Evolutionary conservation across 352 stramenopile species (phyloP), one percentile per base, ranked within the genome.

Genomic region (Blastocystis sp.): DNA sequence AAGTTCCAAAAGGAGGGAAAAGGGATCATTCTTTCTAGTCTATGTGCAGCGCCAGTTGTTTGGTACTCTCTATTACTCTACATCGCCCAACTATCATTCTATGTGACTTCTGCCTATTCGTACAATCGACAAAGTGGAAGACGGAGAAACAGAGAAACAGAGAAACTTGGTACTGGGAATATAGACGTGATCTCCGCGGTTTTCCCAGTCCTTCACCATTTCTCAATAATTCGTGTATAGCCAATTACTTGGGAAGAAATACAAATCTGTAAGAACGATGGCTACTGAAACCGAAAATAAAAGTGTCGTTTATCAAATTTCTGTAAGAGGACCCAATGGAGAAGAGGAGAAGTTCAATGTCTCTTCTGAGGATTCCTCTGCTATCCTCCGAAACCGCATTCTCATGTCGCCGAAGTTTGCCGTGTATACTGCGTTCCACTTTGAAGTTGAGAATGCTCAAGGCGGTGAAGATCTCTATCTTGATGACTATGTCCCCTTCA

Each of bases 281-380:
- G 70, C 70, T 62, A 63, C 34, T 20, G 70, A 80, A 63, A 43
- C 26, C 39, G 34, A 26, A 53, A 62, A 61, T 62, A 47, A 80
- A 80, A 80, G 37, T 43, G 41, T 80, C 39, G 50, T 54, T 26
- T 80, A 80, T 80, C 70, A 80, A 41, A 80, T 80, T 64, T 8
- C 50, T 18, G 41, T 80, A 47, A 80, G 70, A 80, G 45, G 41
- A 45, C 70, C 70, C 1, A 80, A 80, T 80, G 70, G 70, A 64
- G 70, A 80, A 63, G 70, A 80, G 70, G 70, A 80, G 41, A 61
- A 63, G 70, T 64, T 41, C 34, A 20, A 43, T 18, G 45, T 80
- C 23, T 61, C 70, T 63, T 54, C 70, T 20, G 45, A 80, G 23
- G 70, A 80, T 62, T 61, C 50, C 39, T 26, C 20, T 37, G 55